Evolutionary conservation across 2,329 filamentous ascomycete species (phyloP).

Genomic region (Monilinia laxa): DNA sequence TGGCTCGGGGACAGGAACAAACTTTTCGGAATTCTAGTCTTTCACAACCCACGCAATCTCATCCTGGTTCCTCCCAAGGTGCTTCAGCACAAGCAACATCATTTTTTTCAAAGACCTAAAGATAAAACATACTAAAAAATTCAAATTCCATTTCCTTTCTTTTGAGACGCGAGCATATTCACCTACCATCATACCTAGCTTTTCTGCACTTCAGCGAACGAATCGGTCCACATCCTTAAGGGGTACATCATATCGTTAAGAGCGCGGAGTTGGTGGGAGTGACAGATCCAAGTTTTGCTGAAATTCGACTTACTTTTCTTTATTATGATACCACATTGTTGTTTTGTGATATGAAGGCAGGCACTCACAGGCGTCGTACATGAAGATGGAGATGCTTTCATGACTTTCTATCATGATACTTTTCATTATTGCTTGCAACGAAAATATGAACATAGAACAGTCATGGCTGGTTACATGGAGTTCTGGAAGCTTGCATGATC

Average conservation of each 20-base stretch:
- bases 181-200: not conserved
- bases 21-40: not conserved
- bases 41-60: not conserved
- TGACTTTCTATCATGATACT: not conserved
- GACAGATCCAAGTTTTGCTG: not conserved
- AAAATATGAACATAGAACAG: not conserved
- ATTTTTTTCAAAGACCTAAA: not conserved
- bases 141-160: not conserved
- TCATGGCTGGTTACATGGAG: not conserved
- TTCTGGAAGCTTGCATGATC: not conserved
- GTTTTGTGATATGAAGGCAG: constrained; percentile 4
- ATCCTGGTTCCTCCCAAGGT: not conserved
- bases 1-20: not conserved
- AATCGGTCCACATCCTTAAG: not conserved
- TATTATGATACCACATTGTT: constrained; percentile 19
- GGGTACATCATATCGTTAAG: constrained; percentile 9
- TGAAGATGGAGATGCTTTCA: not conserved
- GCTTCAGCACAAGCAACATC: not conserved
- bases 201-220: not conserved
- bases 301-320: not conserved
- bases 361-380: not conserved
- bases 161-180: not conserved
- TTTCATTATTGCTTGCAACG: not conserved
- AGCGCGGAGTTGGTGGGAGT: not conserved
- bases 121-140: not conserved